These are phyloP conservation scores for Agapanthus africanus DNA, from an alignment of 106 monocot species.

Conservation along the genomic window DNA sequence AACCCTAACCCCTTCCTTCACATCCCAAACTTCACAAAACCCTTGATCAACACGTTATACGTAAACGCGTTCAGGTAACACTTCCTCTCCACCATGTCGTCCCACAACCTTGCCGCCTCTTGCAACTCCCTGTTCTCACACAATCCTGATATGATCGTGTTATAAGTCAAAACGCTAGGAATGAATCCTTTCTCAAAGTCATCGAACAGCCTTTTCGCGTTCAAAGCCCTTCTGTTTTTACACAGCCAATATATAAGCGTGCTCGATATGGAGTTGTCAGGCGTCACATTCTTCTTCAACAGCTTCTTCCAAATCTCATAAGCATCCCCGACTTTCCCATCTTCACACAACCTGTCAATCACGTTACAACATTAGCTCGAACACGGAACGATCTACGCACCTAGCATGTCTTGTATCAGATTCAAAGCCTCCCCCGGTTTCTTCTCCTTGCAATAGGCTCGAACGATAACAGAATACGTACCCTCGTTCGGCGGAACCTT, in stretches of 20 bases:
- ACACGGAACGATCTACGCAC: conserved; percentile 35
- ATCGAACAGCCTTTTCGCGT: conserved; percentile 56
- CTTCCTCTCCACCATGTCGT: conserved; percentile 68
- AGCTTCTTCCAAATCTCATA: conserved; percentile 61
- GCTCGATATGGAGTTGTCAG: conserved; percentile 64
- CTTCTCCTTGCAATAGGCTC: conserved; percentile 40
- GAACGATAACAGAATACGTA: conserved; percentile 61
- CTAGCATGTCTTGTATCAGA: conserved; percentile 60
- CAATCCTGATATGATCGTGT: conserved; percentile 64
- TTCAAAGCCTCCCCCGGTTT: conserved; percentile 61
- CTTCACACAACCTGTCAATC: conserved; percentile 64
- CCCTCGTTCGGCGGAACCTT: conserved; percentile 45
- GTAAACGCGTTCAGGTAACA: conserved; percentile 61
- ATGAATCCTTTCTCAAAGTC: conserved; percentile 57
- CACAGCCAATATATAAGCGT: conserved; percentile 82
- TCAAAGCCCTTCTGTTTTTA: conserved; percentile 45
- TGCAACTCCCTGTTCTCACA: conserved; percentile 77
- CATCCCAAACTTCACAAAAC: conserved; percentile 49
- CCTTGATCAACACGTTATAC: conserved; percentile 70
- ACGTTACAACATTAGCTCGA: conserved; percentile 62
- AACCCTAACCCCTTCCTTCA: conserved; percentile 42
- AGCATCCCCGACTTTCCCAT: conserved; percentile 63
- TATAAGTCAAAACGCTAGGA: conserved; percentile 56
- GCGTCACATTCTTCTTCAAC: conserved; percentile 51
- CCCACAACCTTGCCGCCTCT: conserved; percentile 82